Percentiles rank a stretch among this genome's conserved stretches.
phyloP scores from a whole-genome alignment of 2,329 filamentous ascomycete genomes.

The Cercospora janseana region DNA sequence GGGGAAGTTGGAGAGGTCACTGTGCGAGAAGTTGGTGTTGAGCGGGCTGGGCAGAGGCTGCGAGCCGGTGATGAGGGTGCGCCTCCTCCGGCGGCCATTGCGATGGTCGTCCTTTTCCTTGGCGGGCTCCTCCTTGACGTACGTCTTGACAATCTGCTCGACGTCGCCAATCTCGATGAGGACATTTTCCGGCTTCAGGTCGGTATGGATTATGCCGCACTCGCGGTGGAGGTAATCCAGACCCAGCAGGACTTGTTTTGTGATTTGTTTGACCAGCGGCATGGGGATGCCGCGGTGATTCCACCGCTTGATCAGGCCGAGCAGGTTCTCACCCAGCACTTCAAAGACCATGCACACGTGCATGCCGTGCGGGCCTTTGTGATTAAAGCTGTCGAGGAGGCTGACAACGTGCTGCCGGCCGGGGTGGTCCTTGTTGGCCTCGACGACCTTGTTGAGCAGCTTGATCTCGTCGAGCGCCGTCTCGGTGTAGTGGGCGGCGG shows the following conservation, averaged over 20 bases:
- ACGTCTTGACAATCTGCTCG: constrained; percentile 95
- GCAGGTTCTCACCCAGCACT: constrained; percentile 88
- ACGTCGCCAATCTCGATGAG: constrained; percentile 98
- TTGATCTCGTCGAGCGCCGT: constrained; percentile 99
- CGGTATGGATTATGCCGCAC: constrained; percentile 98
- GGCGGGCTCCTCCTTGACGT: constrained; percentile 74
- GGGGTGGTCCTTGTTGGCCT: constrained; percentile 90
- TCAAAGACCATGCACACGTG: constrained; percentile 99
- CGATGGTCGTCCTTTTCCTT: constrained; percentile 79
- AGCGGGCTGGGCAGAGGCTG: constrained; percentile 93
- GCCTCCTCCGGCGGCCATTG: constrained; percentile 82
- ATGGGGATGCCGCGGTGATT: constrained; percentile 97
- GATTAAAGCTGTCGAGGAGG: constrained; percentile 93
- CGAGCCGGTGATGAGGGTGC: constrained; percentile 94
- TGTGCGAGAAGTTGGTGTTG: constrained; percentile 83
- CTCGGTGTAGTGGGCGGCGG: constrained; percentile 96
- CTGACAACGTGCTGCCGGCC: constrained; percentile 95
- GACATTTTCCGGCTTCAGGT: constrained; percentile 96
- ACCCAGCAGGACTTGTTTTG: constrained; percentile 92
- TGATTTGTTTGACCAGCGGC: constrained; percentile 96
- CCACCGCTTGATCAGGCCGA: constrained; percentile 96
- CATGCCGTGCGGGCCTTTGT: constrained; percentile 92
- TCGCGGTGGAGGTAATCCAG: constrained; percentile 96
- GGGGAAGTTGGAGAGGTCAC: constrained; percentile 63
- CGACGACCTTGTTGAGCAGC: constrained; percentile 91